Percentiles rank a stretch among this genome's conserved stretches.
phyloP scores from a whole-genome alignment of 1,284 basidiomycete genomes.

The Inonotus obliquus region DNA sequence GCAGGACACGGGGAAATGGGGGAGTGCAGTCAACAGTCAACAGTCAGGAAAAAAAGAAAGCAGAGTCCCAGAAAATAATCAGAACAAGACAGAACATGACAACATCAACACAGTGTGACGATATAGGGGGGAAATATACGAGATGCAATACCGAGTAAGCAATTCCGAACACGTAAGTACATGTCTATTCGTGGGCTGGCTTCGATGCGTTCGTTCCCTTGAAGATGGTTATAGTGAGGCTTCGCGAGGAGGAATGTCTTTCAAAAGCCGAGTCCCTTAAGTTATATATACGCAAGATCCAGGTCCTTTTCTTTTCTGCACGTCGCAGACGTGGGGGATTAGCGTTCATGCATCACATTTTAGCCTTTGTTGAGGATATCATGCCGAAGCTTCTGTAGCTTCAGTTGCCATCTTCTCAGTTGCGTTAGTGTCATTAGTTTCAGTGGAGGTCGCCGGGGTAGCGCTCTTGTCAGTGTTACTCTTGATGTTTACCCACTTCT shows the following conservation, averaged over 20 bases:
- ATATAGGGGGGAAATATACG: conserved; percentile 5
- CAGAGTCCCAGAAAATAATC: neutral
- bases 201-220: neutral
- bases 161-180: neutral
- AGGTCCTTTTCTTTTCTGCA: neutral
- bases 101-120: neutral
- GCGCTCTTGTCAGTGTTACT: conserved; percentile 23
- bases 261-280: neutral
- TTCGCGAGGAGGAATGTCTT: neutral
- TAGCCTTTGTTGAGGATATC: neutral
- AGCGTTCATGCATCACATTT: too few relatives aligned
- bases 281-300: neutral
- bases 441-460: neutral
- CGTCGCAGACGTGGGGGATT: too few relatives aligned
- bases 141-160: conserved; percentile 4
- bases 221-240: neutral
- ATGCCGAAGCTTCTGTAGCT: neutral
- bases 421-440: neutral
- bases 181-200: neutral
- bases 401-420: neutral
- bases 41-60: neutral
- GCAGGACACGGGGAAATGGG: neutral
- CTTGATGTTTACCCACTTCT: conserved; percentile 72
- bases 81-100: too few relatives aligned
- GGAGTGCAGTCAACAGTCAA: neutral